Percentiles rank a stretch among this genome's conserved stretches.
Conservation (phyloP, 2,329 filamentous ascomycete species). For the Dichotomopilus funicola region DNA sequence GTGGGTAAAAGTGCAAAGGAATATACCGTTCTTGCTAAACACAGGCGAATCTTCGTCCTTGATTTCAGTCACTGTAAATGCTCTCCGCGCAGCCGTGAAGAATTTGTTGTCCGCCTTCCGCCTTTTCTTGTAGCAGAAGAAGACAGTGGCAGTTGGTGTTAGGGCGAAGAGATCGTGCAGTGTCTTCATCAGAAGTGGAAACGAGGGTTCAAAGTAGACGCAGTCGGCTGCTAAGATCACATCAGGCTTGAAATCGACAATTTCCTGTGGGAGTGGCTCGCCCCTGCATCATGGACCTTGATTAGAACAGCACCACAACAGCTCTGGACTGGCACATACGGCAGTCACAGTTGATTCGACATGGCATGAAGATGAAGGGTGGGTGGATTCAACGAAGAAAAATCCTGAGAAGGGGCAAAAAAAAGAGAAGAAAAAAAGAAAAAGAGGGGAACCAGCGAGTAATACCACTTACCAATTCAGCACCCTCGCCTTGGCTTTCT, state of each 20-base stretch:
- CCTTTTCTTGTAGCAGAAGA: conserved; percentile 93
- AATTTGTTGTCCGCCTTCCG: conserved; percentile 74
- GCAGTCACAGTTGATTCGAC: too few relatives aligned
- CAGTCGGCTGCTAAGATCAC: conserved; percentile 93
- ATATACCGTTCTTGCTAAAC: conserved; percentile 53
- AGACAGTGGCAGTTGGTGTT: conserved; percentile 57
- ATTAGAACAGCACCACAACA: conserved; percentile 17
- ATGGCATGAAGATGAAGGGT: too few relatives aligned
- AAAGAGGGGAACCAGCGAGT: not conserved
- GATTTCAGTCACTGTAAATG: conserved; percentile 57
- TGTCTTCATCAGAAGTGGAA: conserved; percentile 77
- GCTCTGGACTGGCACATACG: too few relatives aligned
- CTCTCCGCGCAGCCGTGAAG: conserved; percentile 62
- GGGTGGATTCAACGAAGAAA: too few relatives aligned
- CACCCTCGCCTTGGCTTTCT: conserved; percentile 58
- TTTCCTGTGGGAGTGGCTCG: conserved; percentile 47
- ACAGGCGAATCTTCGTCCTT: conserved; percentile 53
- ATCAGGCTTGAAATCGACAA: conserved; percentile 57
- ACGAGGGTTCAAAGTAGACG: conserved; percentile 94
- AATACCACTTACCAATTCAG: conserved; percentile 67
- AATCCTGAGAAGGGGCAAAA: too few relatives aligned
- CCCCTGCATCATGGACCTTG: conserved; percentile 42
- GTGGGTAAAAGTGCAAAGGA: conserved; percentile 52
- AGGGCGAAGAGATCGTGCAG: conserved; percentile 67
- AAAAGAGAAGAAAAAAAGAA: not conserved